These are phyloP conservation scores for Citeromyces matritensis DNA, from an alignment of 805 yeast species.

Conservation along the genomic window DNA sequence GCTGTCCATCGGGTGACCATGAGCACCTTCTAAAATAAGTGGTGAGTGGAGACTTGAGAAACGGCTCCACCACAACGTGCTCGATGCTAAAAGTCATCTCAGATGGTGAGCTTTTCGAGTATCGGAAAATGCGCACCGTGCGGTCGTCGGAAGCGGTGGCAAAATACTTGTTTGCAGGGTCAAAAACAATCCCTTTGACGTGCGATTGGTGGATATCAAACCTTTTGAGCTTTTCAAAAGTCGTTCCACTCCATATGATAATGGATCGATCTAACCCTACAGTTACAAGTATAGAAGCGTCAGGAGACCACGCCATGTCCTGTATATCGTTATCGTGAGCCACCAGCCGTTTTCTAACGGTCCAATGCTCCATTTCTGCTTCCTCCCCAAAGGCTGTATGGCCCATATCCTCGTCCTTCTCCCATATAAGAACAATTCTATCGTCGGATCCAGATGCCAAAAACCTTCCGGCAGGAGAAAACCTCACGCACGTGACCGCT, in stretches of 20 bases:
- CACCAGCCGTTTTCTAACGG: conserved; percentile 78
- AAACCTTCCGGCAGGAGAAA: conserved; percentile 84
- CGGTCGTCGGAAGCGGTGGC: conserved; percentile 96
- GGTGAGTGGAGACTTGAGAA: conserved; percentile 77
- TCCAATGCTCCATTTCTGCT: conserved; percentile 84
- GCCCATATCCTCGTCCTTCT: conserved; percentile 55
- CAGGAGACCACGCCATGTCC: conserved; percentile 97
- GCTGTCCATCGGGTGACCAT: conserved; percentile 91
- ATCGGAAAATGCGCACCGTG: conserved; percentile 75
- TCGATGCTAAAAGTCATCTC: conserved; percentile 81
- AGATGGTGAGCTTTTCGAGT: conserved; percentile 50
- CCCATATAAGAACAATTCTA: conserved; percentile 84
- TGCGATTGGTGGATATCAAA: conserved; percentile 90
- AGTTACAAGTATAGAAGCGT: conserved; percentile 75
- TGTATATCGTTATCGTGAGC: conserved; percentile 98
- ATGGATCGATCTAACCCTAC: conserved; percentile 92
- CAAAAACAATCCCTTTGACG: conserved; percentile 94
- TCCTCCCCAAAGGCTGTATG: conserved; percentile 34
- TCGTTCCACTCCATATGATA: conserved; percentile 85
- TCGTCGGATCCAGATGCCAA: conserved; percentile 95
- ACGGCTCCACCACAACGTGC: conserved; percentile 71
- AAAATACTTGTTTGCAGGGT: conserved; percentile 95
- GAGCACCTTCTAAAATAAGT: conserved; percentile 77
- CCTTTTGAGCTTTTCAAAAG: conserved; percentile 79
- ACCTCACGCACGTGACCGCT: conserved; percentile 86